Evolutionary conservation across 192 early-diverging fungal species (phyloP).

Genomic region (Linnemannia schmuckeri): DNA sequence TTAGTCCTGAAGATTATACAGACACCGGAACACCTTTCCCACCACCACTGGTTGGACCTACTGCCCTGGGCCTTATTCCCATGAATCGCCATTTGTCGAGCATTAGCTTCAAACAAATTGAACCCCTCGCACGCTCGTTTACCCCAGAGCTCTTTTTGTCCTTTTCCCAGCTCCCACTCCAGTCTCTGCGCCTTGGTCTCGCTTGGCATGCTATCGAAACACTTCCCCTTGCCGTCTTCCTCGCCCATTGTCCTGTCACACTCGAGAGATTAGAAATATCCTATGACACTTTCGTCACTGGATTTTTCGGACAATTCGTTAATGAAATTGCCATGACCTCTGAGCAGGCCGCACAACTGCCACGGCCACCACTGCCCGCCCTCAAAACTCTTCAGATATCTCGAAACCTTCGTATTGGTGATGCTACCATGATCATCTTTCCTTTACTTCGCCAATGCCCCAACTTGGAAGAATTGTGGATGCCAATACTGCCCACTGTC

Average conservation of each 20-base stretch:
- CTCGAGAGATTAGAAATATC: background rate
- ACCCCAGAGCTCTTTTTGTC: background rate
- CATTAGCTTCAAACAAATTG: background rate
- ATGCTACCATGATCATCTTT: background rate
- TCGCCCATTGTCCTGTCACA: background rate
- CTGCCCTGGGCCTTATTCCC: background rate
- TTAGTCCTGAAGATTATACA: background rate
- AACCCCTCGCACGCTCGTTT: background rate
- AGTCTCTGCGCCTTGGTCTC: background rate
- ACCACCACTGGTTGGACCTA: background rate
- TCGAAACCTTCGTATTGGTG: background rate
- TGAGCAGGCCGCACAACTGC: background rate
- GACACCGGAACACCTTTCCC: background rate
- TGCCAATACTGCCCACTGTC: background rate
- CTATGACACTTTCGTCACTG: background rate
- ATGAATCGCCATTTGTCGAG: background rate
- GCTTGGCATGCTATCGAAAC: background rate
- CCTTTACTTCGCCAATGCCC: background rate
- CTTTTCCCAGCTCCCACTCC: background rate
- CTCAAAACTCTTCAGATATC: background rate
- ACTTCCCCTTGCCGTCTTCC: background rate
- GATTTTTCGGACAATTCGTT: background rate
- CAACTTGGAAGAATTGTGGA: background rate
- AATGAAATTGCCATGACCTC: background rate
- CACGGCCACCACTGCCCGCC: background rate